Evolutionary conservation across 1,284 basidiomycete species (phyloP).

Genomic region (Ganoderma meredithae): DNA sequence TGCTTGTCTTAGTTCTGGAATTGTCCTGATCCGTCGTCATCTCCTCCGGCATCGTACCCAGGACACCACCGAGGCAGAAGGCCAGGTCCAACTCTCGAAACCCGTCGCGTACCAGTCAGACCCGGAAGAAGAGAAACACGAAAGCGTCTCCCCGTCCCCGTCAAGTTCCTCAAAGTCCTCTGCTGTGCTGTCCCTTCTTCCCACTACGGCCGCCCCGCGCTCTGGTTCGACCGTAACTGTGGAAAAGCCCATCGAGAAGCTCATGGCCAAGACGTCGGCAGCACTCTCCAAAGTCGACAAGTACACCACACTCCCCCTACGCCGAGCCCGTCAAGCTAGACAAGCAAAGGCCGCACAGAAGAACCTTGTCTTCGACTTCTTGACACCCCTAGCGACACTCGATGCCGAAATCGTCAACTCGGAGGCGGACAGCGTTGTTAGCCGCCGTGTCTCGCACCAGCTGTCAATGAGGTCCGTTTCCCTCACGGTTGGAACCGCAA

Average conservation of each 20-base stretch:
- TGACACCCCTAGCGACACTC: neutral
- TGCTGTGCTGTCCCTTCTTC: neutral
- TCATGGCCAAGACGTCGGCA: neutral
- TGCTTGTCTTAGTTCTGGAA: neutral
- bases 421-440: neutral
- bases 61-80: neutral
- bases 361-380: neutral
- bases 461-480: neutral
- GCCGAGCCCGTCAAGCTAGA: neutral
- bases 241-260: neutral
- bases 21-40: neutral
- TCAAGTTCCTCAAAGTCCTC: neutral
- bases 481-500: neutral
- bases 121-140: neutral
- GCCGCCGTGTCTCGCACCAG: neutral
- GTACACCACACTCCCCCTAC: neutral
- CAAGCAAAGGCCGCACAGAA: neutral
- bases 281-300: neutral
- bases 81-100: neutral
- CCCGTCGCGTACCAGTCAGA: neutral
- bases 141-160: neutral
- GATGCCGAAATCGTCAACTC: slow-evolving; percentile 1
- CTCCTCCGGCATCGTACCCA: neutral
- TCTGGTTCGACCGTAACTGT: neutral
- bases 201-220: neutral